Conservation (phyloP, 2,329 filamentous ascomycete species). For the Colletotrichum limetticola region DNA sequence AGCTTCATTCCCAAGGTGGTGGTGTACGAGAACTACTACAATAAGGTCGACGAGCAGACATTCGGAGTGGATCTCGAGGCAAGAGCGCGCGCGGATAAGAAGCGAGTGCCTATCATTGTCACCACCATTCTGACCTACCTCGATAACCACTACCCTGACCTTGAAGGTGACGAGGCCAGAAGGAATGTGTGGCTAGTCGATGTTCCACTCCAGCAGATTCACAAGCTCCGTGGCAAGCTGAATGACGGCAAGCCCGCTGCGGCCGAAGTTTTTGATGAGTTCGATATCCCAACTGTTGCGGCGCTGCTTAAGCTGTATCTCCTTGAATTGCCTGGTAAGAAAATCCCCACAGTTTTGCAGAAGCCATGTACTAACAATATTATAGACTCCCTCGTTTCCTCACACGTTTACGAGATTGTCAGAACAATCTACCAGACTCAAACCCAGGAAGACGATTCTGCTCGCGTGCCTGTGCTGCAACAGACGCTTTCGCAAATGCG, state of each 20-base stretch:
- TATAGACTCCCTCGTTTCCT: conserved; percentile 95
- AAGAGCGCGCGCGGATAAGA: conserved; percentile 90
- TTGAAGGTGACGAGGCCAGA: conserved; percentile 94
- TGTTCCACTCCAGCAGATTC: conserved; percentile 85
- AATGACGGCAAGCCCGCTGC: conserved; percentile 88
- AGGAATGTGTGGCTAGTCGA: conserved; percentile 95
- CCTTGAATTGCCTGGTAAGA: conserved; percentile 88
- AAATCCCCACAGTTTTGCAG: conserved; percentile 27
- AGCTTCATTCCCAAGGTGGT: conserved; percentile 91
- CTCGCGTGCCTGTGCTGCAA: conserved; percentile 90
- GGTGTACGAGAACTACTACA: conserved; percentile 99
- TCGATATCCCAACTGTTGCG: conserved; percentile 93
- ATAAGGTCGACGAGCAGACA: conserved; percentile 95
- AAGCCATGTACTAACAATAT: conserved; percentile 40
- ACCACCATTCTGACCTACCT: conserved; percentile 95
- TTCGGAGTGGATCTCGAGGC: conserved; percentile 99
- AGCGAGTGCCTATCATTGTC: conserved; percentile 91
- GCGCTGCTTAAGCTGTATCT: conserved; percentile 94
- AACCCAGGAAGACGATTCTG: conserved; percentile 76
- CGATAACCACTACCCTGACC: conserved; percentile 95
- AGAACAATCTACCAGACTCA: conserved; percentile 91
- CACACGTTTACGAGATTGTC: conserved; percentile 98
- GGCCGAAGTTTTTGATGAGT: conserved; percentile 82
- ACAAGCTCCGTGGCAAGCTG: conserved; percentile 83
- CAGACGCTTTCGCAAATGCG: conserved; percentile 95